Percentiles rank a stretch among this genome's conserved stretches.
Conservation (phyloP, 148 eudicot species). For the Heliosperma pusillum region DNA sequence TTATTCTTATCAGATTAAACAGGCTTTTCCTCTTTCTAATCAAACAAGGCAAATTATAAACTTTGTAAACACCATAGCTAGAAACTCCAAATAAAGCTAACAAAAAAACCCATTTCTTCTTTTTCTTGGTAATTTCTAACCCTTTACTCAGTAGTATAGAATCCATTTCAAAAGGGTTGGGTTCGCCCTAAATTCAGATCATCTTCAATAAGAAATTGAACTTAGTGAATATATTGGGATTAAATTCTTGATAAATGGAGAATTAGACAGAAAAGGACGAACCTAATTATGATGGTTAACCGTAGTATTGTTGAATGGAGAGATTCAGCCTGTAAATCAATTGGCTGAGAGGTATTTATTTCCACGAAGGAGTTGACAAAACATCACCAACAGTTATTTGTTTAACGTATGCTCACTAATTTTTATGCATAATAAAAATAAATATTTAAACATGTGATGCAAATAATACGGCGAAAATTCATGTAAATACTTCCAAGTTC, state of each 20-base stretch:
- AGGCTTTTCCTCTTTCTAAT: conserved; percentile 49
- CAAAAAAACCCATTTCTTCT: conserved; percentile 52
- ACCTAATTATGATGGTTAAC: conserved; percentile 10
- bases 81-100: conserved; percentile 55
- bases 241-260: background rate
- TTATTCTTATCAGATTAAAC: conserved; percentile 41
- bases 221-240: background rate
- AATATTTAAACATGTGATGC: background rate
- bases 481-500: too few species aligned
- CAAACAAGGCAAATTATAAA: conserved; percentile 54
- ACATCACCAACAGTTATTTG: background rate
- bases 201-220: background rate
- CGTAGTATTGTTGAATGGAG: background rate
- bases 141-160: conserved; percentile 39
- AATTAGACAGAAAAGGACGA: conserved; percentile 9
- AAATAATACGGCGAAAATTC: too few species aligned
- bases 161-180: conserved; percentile 30
- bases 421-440: background rate
- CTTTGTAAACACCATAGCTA: conserved; percentile 60
- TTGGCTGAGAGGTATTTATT: background rate
- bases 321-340: background rate
- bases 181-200: background rate
- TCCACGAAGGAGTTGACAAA: conserved; percentile 2
- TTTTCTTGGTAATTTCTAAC: conserved; percentile 33
- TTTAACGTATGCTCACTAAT: too few species aligned